Conservation (phyloP, 768 basidiomycete genomes). For the Boletus tomentosulus region DNA sequence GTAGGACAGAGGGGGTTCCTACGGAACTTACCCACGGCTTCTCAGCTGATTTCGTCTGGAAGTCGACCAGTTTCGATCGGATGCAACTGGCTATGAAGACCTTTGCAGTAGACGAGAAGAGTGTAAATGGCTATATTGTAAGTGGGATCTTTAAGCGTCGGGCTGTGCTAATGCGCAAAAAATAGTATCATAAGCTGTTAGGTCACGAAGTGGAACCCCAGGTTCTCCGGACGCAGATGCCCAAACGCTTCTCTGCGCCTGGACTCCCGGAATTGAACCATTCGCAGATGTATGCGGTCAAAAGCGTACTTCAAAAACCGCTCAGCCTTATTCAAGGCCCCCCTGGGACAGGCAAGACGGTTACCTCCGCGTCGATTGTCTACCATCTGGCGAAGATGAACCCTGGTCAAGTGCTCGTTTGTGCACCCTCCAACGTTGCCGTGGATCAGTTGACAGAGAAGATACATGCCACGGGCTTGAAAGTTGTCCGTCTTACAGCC, state of each 20-base stretch:
- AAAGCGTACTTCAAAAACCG: slow-evolving; percentile 97
- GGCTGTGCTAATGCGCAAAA: slow-evolving; percentile 2
- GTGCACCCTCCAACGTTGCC: slow-evolving; percentile 98
- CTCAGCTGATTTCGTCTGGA: slow-evolving; percentile 99
- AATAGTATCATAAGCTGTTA: slow-evolving; percentile 94
- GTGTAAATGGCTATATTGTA: slow-evolving; percentile 97
- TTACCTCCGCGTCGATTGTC: slow-evolving; percentile 97
- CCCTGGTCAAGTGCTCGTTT: slow-evolving; percentile 97
- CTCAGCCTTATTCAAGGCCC: slow-evolving; percentile 97
- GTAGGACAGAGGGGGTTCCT: slow-evolving; percentile 88
- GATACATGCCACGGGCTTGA: slow-evolving; percentile 97
- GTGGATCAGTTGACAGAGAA: slow-evolving; percentile 99
- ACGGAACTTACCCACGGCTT: slow-evolving; percentile 93
- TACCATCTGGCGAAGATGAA: slow-evolving; percentile 99
- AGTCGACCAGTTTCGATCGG: slow-evolving; percentile 97
- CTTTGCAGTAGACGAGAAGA: slow-evolving; percentile 98
- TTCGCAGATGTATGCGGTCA: slow-evolving; percentile 99
- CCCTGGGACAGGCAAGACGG: slow-evolving; percentile 98
- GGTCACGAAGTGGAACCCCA: slow-evolving; percentile 98
- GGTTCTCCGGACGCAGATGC: slow-evolving; percentile 86
- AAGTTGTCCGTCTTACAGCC: slow-evolving; percentile 95
- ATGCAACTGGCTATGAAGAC: slow-evolving; percentile 99
- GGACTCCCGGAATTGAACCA: slow-evolving; percentile 98
- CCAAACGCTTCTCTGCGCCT: slow-evolving; percentile 95
- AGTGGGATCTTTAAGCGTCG: slow-evolving; percentile 28